phyloP scores from a whole-genome alignment of 2,329 filamentous ascomycete genomes.

The Aspergillus uvarum region DNA sequence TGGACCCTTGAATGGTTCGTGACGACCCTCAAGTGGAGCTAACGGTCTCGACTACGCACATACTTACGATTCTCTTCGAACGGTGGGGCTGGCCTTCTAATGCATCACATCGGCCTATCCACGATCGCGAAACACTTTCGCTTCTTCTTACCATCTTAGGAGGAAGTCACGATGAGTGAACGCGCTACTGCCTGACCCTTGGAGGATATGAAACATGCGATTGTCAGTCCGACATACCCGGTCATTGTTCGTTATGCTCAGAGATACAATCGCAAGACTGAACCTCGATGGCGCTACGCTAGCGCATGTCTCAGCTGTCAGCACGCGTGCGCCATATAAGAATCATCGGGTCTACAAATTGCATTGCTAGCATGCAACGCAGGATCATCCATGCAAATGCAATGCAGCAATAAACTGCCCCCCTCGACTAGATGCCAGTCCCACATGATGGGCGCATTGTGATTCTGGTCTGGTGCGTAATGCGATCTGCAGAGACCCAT shows the following conservation, averaged over 20 bases:
- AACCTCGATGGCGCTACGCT: background rate
- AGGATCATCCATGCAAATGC: background rate
- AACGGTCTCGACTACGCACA: background rate
- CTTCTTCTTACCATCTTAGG: background rate
- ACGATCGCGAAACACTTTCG: background rate
- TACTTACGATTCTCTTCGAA: background rate
- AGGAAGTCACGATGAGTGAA: background rate
- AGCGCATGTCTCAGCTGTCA: background rate
- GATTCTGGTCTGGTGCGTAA: background rate
- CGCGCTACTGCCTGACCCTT: background rate
- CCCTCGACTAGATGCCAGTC: background rate
- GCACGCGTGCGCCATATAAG: background rate
- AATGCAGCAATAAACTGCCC: background rate
- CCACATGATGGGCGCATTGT: background rate
- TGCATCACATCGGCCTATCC: background rate
- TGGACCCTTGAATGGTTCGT: background rate
- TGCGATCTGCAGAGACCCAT: background rate
- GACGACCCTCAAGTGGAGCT: background rate
- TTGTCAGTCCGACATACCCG: background rate
- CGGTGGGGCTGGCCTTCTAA: background rate
- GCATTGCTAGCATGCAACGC: background rate
- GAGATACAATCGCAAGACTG: background rate
- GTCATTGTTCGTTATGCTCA: background rate
- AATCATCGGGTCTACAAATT: background rate
- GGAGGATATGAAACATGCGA: background rate